Evolutionary conservation across 345 rosid genomes (phyloP).

Genomic region (Leavenworthia alabamica): DNA sequence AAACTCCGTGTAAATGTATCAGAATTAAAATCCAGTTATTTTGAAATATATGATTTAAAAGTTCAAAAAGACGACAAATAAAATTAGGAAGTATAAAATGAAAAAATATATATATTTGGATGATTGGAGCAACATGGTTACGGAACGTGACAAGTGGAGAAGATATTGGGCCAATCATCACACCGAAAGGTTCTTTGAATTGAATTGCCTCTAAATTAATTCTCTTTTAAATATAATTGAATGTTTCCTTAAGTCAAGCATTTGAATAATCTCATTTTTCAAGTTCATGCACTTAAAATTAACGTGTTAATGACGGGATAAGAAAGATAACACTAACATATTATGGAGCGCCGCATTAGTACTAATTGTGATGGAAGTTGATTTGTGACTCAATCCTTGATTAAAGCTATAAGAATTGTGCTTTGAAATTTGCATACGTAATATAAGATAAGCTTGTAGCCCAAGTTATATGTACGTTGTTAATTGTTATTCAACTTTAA

Average conservation of each 20-base stretch:
- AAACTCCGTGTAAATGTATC: neutral
- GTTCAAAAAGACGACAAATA: neutral
- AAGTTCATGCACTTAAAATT: slow-evolving; percentile 28
- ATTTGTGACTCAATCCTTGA: slow-evolving; percentile 12
- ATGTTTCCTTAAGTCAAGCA: slow-evolving; percentile 10
- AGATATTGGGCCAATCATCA: slow-evolving; percentile 19
- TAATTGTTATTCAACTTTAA: neutral
- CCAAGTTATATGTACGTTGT: neutral
- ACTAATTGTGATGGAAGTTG: slow-evolving; percentile 14
- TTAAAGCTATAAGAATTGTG: neutral
- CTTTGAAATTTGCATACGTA: neutral
- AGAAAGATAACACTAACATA: neutral
- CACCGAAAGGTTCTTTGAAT: slow-evolving; percentile 15
- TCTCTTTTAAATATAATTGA: slow-evolving; percentile 8
- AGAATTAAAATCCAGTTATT: neutral
- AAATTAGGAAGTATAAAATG: neutral
- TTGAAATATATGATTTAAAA: neutral
- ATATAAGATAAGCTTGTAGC: neutral
- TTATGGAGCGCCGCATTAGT: slow-evolving; percentile 14
- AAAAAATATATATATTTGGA: slow-evolving; percentile 3
- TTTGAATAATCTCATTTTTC: slow-evolving; percentile 13
- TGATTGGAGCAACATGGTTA: slow-evolving; percentile 14
- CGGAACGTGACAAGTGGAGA: slow-evolving; percentile 26
- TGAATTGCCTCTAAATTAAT: neutral
- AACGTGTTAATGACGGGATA: neutral